Percentiles rank a stretch among this genome's conserved stretches.
Conservation (phyloP, 75 land plant species). For the Pinus taeda region DNA sequence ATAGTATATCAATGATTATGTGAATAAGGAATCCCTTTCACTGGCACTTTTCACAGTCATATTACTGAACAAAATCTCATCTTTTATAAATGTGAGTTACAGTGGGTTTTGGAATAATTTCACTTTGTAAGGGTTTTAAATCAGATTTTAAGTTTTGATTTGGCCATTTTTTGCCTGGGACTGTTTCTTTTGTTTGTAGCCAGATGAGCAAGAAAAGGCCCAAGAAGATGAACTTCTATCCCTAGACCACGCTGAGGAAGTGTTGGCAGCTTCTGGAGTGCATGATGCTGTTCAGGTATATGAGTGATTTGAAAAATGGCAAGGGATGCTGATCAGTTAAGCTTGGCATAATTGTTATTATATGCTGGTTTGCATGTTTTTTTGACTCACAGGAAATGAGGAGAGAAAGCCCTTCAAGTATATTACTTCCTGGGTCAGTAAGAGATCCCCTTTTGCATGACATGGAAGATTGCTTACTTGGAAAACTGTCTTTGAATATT, state of each 20-base stretch:
- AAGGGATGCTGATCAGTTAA: background rate
- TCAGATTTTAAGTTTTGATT: background rate
- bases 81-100: too few relatives aligned
- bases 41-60: too few relatives aligned
- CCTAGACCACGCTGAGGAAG: slow-evolving; percentile 25
- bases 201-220: slow-evolving; percentile 23
- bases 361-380: background rate
- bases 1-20: too few relatives aligned
- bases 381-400: background rate
- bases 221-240: slow-evolving; percentile 17
- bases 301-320: background rate
- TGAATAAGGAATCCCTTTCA: too few relatives aligned
- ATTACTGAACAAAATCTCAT: too few relatives aligned
- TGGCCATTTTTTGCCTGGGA: background rate
- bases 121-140: background rate
- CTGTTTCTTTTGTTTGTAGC: slow-evolving; percentile 11
- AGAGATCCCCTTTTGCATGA: slow-evolving; percentile 41
- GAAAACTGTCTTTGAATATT: background rate
- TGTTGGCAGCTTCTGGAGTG: slow-evolving; percentile 18
- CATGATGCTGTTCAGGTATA: background rate
- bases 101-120: too few relatives aligned
- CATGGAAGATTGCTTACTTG: slow-evolving; percentile 28
- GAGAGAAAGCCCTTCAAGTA: background rate
- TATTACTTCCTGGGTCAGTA: slow-evolving; percentile 40
- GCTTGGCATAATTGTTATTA: background rate